Evolutionary conservation across 2,329 filamentous ascomycete species (phyloP).

Genomic region (Chalaropsis thielavioides): DNA sequence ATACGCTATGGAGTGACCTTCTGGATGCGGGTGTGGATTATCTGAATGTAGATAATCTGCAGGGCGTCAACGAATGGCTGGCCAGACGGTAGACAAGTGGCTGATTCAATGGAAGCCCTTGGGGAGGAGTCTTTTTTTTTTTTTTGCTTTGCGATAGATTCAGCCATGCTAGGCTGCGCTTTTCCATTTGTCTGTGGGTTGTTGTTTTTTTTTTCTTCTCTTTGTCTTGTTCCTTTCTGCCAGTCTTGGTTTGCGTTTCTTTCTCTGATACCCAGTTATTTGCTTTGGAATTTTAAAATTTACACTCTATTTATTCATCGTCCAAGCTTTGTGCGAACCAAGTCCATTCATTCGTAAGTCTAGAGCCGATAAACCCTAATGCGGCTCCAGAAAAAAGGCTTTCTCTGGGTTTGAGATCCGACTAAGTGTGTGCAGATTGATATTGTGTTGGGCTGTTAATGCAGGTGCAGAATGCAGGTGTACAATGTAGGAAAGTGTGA

Average conservation of each 20-base stretch:
- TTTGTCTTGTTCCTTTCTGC: not conserved
- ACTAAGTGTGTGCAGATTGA: not conserved
- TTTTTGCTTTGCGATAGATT: too few species aligned
- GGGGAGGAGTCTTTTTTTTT: too few species aligned
- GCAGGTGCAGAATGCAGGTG: not conserved
- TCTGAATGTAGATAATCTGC: slow-evolving; percentile 48
- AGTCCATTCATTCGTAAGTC: not conserved
- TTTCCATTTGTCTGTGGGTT: not conserved
- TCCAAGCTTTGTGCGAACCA: not conserved
- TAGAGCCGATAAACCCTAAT: too few species aligned
- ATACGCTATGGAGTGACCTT: slow-evolving; percentile 42
- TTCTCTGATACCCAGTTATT: not conserved
- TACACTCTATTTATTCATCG: not conserved
- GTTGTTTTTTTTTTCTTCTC: not conserved
- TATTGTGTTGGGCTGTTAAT: too few species aligned
- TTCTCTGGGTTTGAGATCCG: not conserved
- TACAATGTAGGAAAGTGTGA: too few species aligned
- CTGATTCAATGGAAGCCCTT: not conserved
- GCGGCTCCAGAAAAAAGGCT: too few species aligned
- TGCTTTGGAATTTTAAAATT: not conserved
- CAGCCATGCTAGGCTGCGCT: too few species aligned
- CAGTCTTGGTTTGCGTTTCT: not conserved
- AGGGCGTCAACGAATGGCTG: slow-evolving; percentile 10
- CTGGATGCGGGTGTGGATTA: slow-evolving; percentile 44
- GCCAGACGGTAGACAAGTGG: not conserved